Conservation (phyloP, 1,284 basidiomycete species). For the Microbotryum silenes-acaulis region DNA sequence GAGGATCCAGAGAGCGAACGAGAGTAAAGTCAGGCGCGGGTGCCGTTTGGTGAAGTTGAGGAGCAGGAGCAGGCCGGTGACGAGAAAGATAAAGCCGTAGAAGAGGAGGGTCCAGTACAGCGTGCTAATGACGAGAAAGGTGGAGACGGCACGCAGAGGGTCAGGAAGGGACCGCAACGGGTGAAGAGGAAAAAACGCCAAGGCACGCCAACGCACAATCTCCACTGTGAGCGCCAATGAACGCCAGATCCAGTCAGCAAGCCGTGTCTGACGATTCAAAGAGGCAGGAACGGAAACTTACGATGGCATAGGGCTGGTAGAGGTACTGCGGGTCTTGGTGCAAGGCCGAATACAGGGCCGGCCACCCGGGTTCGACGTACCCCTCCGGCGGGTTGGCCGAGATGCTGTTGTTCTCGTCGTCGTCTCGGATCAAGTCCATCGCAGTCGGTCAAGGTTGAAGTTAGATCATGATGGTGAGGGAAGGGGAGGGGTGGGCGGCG, state of each 20-base stretch:
- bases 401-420: not conserved
- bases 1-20: slow-evolving; percentile 11
- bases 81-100: slow-evolving; percentile 9
- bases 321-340: not conserved
- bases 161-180: not conserved
- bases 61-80: slow-evolving; percentile 5
- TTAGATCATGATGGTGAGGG: too few relatives aligned
- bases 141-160: too few relatives aligned
- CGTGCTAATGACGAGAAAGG: too few relatives aligned
- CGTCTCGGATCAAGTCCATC: too few relatives aligned
- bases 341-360: not conserved
- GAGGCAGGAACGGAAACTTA: too few relatives aligned
- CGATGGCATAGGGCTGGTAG: not conserved
- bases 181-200: not conserved
- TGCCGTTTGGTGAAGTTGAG: slow-evolving; percentile 13
- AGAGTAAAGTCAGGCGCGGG: slow-evolving; percentile 13
- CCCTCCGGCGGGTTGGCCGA: slow-evolving; percentile 3
- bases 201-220: too few relatives aligned
- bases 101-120: slow-evolving; percentile 4
- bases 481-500: too few relatives aligned
- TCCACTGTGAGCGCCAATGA: too few relatives aligned
- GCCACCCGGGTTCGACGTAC: slow-evolving; percentile 3
- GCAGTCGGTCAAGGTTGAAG: too few relatives aligned
- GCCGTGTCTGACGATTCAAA: too few relatives aligned
- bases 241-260: not conserved